A percentile compares a stretch with the other conserved stretches of the same genome.
Conservation (phyloP, 495 filamentous ascomycete species). For the Penicillium riverlandense region DNA sequence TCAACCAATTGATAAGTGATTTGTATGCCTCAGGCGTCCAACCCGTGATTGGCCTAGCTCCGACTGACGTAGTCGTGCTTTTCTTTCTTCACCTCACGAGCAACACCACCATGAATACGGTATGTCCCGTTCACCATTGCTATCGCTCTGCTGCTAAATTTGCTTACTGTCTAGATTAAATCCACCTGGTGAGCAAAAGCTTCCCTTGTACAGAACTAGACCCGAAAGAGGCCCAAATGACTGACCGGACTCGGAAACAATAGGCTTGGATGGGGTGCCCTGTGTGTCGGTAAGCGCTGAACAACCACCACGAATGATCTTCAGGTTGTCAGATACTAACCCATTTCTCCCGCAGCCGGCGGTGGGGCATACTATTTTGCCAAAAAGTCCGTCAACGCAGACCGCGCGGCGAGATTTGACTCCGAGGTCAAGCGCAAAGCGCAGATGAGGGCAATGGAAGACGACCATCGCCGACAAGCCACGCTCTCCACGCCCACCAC, state of each 20-base stretch:
- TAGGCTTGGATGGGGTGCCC: slow-evolving; percentile 81
- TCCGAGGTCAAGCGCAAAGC: slow-evolving; percentile 58
- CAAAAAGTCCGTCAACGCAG: slow-evolving; percentile 86
- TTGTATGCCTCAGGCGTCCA: slow-evolving; percentile 17
- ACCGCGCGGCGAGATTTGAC: slow-evolving; percentile 65
- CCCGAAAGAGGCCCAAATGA: background rate
- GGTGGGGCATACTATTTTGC: slow-evolving; percentile 95
- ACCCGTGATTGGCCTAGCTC: background rate
- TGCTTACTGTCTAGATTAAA: slow-evolving; percentile 30
- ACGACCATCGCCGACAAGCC: slow-evolving; percentile 35
- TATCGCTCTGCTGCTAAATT: background rate
- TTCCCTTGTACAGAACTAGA: background rate
- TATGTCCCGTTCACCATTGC: slow-evolving; percentile 7
- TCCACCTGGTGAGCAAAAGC: slow-evolving; percentile 43
- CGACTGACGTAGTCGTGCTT: slow-evolving; percentile 24
- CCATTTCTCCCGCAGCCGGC: slow-evolving; percentile 48
- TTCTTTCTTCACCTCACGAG: slow-evolving; percentile 6
- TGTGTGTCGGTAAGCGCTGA: slow-evolving; percentile 59
- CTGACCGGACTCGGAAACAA: background rate
- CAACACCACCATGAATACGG: slow-evolving; percentile 38
- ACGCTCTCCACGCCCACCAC: slow-evolving; percentile 7
- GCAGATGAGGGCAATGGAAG: slow-evolving; percentile 52
- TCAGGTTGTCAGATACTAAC: background rate
- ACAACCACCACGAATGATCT: background rate
- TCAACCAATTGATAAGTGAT: slow-evolving; percentile 1